phyloP scores from a whole-genome alignment of 2,329 filamentous ascomycete genomes.

The Hypoxylon sp. region DNA sequence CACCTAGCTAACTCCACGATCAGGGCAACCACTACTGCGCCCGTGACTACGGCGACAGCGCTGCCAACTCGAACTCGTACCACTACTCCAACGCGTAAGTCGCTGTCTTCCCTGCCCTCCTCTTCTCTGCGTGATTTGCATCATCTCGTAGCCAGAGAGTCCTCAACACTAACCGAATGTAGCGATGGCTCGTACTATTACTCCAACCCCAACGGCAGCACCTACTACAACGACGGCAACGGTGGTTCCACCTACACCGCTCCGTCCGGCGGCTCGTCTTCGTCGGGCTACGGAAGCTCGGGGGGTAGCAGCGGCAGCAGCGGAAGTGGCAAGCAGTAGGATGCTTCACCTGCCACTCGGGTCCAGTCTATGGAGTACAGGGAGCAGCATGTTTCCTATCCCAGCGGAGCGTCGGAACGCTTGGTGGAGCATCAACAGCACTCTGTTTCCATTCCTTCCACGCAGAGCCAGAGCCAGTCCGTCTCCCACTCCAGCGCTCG shows the following conservation, averaged over 20 bases:
- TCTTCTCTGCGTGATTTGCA: neutral
- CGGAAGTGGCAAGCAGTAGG: conserved; percentile 29
- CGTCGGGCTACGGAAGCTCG: conserved; percentile 43
- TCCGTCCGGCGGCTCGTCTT: conserved; percentile 57
- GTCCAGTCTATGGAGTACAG: conserved; percentile 10
- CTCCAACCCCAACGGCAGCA: conserved; percentile 74
- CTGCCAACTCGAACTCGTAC: conserved; percentile 69
- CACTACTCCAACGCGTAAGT: conserved; percentile 75
- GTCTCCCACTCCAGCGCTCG: neutral
- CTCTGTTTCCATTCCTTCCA: neutral
- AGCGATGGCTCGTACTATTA: conserved; percentile 79
- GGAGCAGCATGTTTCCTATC: conserved; percentile 4
- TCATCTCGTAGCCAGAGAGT: neutral
- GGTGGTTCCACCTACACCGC: conserved; percentile 72
- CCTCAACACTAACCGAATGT: conserved; percentile 10
- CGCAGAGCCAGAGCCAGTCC: neutral
- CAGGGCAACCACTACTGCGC: conserved; percentile 77
- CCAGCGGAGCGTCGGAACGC: neutral
- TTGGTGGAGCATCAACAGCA: conserved; percentile 2
- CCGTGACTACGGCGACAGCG: conserved; percentile 70
- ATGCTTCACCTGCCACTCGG: conserved; percentile 10
- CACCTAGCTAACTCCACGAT: conserved; percentile 2
- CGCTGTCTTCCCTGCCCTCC: neutral
- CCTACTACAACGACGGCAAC: conserved; percentile 72
- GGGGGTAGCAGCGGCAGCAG: conserved; percentile 30